Base-by-base conservation (phyloP, 202 grass and related monocot genomes). In the Panicum virgatum region DNA sequence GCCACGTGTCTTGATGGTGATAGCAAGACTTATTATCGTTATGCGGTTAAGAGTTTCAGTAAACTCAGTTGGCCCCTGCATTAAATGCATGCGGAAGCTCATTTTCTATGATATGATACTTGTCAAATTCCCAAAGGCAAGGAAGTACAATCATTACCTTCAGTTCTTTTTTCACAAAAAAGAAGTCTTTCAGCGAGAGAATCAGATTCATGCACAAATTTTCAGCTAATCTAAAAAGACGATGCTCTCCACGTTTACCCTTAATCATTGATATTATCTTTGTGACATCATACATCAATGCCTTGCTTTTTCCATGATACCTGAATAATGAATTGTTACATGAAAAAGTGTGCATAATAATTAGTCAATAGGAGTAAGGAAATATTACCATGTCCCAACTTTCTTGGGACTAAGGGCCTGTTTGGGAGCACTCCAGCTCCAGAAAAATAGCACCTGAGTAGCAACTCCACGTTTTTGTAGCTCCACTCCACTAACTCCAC, bases 251-350 rank as follows among this genome's bases (percentile, higher is more conserved):
- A 72, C 90, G 90, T 86, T 95, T 98, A 34, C 88, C 85, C 73
- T 95, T 98, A 82, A 98, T 95, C 92, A 93, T 98, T 48, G 96
- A 95, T 88, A 95, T 95, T 85, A 98, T 98, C 73, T 95, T 98
- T 78, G 96, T 98, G 59, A 98, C 96, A 88, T 98, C 96, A 90
- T 98, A 95, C 96, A 98, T 95, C 78, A 98, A 88, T 61, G 92
- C 92, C 87, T 98, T 98, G 63, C 96, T 98, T 90, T 95, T 98
- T 68, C 96, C 96, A 79, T 95, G 90, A 73, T 98, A 98, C 82
- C 96, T 95, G 44, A 46, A 76, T 60, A 83, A 74, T 22, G 45
- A 62, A 43, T 78, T 79, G 14, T 66, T 22, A 13, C 68, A 79
- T 15, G 72, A 36, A 72, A 63, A 70, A 77, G 39, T 68, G 58